phyloP scores from a whole-genome alignment of 2,329 filamentous ascomycete species.

The Chalara sp. region DNA sequence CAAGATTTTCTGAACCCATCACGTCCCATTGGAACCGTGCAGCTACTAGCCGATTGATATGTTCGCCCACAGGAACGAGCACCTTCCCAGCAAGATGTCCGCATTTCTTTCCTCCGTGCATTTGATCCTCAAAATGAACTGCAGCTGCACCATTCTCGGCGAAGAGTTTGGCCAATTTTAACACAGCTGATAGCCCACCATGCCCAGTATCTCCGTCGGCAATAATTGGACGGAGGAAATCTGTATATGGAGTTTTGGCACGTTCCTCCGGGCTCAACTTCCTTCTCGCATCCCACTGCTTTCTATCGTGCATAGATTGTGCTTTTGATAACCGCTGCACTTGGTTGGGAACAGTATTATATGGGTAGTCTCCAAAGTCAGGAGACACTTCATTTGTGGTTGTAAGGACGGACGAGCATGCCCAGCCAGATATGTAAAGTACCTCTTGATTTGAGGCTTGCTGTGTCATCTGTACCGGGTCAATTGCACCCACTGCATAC shows the following conservation, averaged over 20 bases:
- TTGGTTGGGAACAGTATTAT: slow-evolving; percentile 98
- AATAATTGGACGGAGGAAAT: slow-evolving; percentile 91
- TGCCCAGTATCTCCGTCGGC: slow-evolving; percentile 96
- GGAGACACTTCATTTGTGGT: slow-evolving; percentile 95
- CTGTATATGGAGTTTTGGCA: slow-evolving; percentile 70
- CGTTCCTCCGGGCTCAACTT: slow-evolving; percentile 71
- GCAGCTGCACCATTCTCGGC: slow-evolving; percentile 94
- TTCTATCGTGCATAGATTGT: slow-evolving; percentile 93
- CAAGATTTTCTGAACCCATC: slow-evolving; percentile 91
- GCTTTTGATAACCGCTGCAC: slow-evolving; percentile 95
- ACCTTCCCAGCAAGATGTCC: slow-evolving; percentile 96
- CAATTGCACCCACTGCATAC: slow-evolving; percentile 80
- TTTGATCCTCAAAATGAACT: slow-evolving; percentile 96
- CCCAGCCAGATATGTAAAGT: slow-evolving; percentile 95
- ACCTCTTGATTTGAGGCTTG: slow-evolving; percentile 95
- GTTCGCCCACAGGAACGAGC: slow-evolving; percentile 85
- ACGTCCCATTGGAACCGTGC: slow-evolving; percentile 96
- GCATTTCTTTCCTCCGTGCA: slow-evolving; percentile 97
- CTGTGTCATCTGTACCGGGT: slow-evolving; percentile 99
- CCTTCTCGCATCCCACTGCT: slow-evolving; percentile 81
- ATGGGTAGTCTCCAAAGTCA: slow-evolving; percentile 97
- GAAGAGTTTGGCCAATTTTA: slow-evolving; percentile 96
- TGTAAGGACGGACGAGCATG: slow-evolving; percentile 88
- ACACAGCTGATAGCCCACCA: slow-evolving; percentile 82
- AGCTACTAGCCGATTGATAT: slow-evolving; percentile 90